phyloP scores from a whole-genome alignment of 371 early-diverging fungal genomes.

The Mortierella sp. region DNA sequence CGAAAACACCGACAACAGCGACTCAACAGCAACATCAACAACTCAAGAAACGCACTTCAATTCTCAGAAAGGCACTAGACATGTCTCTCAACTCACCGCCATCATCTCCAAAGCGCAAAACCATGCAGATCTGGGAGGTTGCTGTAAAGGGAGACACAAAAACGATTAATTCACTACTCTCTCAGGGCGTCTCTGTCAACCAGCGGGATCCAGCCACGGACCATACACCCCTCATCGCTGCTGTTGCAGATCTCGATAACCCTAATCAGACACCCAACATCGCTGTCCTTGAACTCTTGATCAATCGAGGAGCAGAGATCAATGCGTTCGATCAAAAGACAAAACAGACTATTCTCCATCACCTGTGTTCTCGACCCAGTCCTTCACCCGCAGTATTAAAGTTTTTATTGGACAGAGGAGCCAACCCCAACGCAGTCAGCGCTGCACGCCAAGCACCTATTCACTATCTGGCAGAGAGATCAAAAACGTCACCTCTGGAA shows the following conservation, averaged over 20 bases:
- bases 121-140: slow-evolving; percentile 45
- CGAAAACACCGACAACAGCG: slow-evolving; percentile 22
- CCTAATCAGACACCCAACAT: slow-evolving; percentile 51
- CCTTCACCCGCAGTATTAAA: slow-evolving; percentile 44
- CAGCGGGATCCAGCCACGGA: slow-evolving; percentile 64
- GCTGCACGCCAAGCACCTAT: slow-evolving; percentile 45
- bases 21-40: not conserved
- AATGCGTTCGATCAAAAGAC: slow-evolving; percentile 52
- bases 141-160: slow-evolving; percentile 48
- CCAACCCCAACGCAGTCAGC: slow-evolving; percentile 55
- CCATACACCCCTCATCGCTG: slow-evolving; percentile 61
- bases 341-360: slow-evolving; percentile 50
- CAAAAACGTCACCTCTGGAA: slow-evolving; percentile 43
- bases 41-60: slow-evolving; percentile 38
- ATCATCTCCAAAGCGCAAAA: slow-evolving; percentile 46
- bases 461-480: slow-evolving; percentile 46
- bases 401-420: slow-evolving; percentile 49
- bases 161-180: slow-evolving; percentile 32
- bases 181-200: slow-evolving; percentile 57
- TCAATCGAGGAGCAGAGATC: slow-evolving; percentile 56
- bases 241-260: slow-evolving; percentile 58
- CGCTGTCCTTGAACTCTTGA: slow-evolving; percentile 32
- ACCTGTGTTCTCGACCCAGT: slow-evolving; percentile 43
- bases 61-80: slow-evolving; percentile 45
- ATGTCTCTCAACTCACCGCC: slow-evolving; percentile 53